Evolutionary conservation across 2,329 filamentous ascomycete genomes (phyloP).

Genomic region (Dactylellina leptospora): DNA sequence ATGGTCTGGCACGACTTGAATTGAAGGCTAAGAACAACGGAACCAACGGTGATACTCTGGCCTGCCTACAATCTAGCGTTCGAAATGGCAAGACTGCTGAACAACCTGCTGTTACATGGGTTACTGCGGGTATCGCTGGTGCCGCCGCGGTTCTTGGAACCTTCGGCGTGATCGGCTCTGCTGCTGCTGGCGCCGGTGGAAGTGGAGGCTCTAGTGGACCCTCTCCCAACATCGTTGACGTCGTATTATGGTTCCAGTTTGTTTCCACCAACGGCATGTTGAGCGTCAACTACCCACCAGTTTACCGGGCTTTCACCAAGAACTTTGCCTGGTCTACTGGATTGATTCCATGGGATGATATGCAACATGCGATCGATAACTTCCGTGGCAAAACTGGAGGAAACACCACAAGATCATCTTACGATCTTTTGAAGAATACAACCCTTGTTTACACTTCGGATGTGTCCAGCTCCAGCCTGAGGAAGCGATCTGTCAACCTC

Average conservation of each 20-base stretch:
- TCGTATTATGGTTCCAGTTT: slow-evolving; percentile 88
- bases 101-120: slow-evolving; percentile 79
- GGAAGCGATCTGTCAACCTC: slow-evolving; percentile 68
- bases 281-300: slow-evolving; percentile 82
- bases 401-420: slow-evolving; percentile 81
- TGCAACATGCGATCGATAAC: slow-evolving; percentile 83
- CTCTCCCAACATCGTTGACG: slow-evolving; percentile 85
- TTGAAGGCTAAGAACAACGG: slow-evolving; percentile 68
- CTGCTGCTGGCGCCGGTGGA: slow-evolving; percentile 66
- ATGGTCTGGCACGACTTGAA: slow-evolving; percentile 81
- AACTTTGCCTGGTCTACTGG: slow-evolving; percentile 95
- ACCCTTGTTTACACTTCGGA: slow-evolving; percentile 74
- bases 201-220: slow-evolving; percentile 68
- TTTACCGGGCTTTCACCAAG: slow-evolving; percentile 88
- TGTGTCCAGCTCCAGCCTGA: slow-evolving; percentile 60
- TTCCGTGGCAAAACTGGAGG: slow-evolving; percentile 85
- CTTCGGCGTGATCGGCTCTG: slow-evolving; percentile 72
- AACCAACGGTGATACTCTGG: slow-evolving; percentile 66
- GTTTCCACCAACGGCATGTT: slow-evolving; percentile 97
- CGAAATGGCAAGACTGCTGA: slow-evolving; percentile 85
- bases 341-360: slow-evolving; percentile 79
- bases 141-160: slow-evolving; percentile 79
- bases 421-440: slow-evolving; percentile 76
- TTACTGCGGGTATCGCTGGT: slow-evolving; percentile 85
- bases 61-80: slow-evolving; percentile 82